phyloP scores from a whole-genome alignment of 805 yeast species.

The Middelhovenomyces tepae region DNA sequence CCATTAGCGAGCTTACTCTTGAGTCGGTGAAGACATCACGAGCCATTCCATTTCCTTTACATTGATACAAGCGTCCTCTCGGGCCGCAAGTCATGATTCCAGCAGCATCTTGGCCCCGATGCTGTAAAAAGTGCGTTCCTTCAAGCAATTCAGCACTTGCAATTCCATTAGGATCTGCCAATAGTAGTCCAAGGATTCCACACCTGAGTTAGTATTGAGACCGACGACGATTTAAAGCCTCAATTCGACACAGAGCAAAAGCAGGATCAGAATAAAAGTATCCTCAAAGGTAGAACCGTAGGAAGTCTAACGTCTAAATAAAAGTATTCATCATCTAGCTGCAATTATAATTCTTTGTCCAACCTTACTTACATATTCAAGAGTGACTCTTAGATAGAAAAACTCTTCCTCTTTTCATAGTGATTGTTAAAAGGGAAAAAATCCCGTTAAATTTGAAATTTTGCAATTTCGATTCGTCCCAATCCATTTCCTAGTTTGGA shows the following conservation, averaged over 20 bases:
- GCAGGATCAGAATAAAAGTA: not conserved
- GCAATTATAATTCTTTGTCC: too few species aligned
- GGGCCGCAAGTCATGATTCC: constrained; percentile 95
- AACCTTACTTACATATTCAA: too few species aligned
- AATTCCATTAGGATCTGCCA: constrained; percentile 60
- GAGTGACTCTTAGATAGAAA: too few species aligned
- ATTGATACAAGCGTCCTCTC: constrained; percentile 89
- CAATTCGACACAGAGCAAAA: not conserved
- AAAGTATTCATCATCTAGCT: too few species aligned
- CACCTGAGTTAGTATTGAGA: constrained; percentile 49
- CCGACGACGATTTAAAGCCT: not conserved
- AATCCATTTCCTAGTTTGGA: too few species aligned
- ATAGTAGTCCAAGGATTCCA: constrained; percentile 84
- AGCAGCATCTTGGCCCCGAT: constrained; percentile 99
- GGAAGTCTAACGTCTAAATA: constrained; percentile 4
- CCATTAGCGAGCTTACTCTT: constrained; percentile 71
- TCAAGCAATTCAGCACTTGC: constrained; percentile 90
- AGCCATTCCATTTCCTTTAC: constrained; percentile 99
- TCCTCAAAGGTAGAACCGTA: not conserved
- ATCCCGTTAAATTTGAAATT: too few species aligned
- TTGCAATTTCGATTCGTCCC: too few species aligned
- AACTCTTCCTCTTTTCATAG: too few species aligned
- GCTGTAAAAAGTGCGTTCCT: constrained; percentile 88
- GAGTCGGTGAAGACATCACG: constrained; percentile 87
- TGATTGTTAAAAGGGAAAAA: too few species aligned